A percentile compares a stretch with the other conserved stretches of the same genome.
These are phyloP conservation scores for Tetrahymena borealis DNA, from an alignment of 73 alveolate species.

Conservation along the genomic window DNA sequence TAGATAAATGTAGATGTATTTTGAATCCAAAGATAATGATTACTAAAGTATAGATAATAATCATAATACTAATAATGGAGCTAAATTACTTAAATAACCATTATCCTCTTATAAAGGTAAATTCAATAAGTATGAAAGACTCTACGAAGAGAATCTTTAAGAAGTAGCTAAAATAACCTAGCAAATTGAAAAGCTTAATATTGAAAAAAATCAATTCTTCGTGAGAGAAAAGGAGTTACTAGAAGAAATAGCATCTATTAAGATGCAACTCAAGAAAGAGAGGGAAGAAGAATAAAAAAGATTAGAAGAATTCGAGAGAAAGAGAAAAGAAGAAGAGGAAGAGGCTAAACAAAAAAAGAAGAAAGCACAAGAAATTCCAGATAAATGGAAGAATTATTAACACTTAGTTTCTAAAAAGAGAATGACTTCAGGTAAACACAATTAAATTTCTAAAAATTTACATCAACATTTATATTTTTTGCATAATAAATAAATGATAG, in stretches of 20 bases:
- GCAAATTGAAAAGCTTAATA: not conserved
- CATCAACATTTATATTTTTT: not conserved
- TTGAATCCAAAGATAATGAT: not conserved
- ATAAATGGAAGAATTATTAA: not conserved
- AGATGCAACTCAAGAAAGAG: not conserved
- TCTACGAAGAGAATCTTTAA: not conserved
- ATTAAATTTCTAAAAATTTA: not conserved
- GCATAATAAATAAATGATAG: not conserved
- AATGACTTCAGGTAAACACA: not conserved
- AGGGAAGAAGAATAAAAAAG: not conserved
- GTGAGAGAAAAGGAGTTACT: not conserved
- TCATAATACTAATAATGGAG: too few species aligned
- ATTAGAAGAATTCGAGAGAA: not conserved
- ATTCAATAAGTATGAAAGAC: not conserved
- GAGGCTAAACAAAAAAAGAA: not conserved
- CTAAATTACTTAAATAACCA: not conserved
- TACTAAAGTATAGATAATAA: too few species aligned
- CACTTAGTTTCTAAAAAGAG: not conserved
- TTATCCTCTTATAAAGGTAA: not conserved
- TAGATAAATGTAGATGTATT: not conserved
- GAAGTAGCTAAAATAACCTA: not conserved
- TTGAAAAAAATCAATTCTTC: not conserved
- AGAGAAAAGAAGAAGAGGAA: not conserved
- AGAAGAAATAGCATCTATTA: not conserved
- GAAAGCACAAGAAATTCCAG: not conserved